A percentile compares a stretch with the other conserved stretches of the same genome.
These are phyloP conservation scores for Leccinellum luteum DNA, from an alignment of 768 basidiomycete genomes.

Conservation along the genomic window DNA sequence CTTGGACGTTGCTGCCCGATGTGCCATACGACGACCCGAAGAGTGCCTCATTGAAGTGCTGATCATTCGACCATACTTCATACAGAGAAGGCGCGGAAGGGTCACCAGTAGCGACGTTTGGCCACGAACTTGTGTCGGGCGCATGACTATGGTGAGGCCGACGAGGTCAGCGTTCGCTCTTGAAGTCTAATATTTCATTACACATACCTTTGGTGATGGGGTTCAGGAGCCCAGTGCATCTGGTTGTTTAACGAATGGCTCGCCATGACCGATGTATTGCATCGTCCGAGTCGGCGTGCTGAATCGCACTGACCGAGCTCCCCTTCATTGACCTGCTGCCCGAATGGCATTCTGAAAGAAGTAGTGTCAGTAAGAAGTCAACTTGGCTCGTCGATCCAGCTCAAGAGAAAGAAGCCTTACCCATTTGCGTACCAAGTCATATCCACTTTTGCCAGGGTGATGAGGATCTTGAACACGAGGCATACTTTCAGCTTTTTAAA, in stretches of 20 bases:
- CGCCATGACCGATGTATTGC: neutral
- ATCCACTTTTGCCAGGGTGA: neutral
- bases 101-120: neutral
- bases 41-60: neutral
- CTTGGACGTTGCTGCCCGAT: neutral
- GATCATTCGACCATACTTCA: neutral
- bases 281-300: constrained; percentile 6
- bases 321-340: neutral
- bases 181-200: neutral
- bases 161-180: neutral
- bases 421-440: constrained; percentile 10
- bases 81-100: neutral
- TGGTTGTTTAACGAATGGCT: neutral
- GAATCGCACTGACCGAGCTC: neutral
- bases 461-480: neutral
- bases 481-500: constrained; percentile 7
- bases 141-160: neutral
- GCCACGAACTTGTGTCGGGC: constrained; percentile 3
- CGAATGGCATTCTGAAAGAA: neutral
- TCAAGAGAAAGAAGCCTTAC: constrained; percentile 5
- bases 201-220: constrained; percentile 13
- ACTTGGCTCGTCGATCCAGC: neutral
- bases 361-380: neutral
- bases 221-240: neutral
- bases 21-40: neutral